Conservation (phyloP, 192 early-diverging fungal genomes). For the Spizellomyces sp. region DNA sequence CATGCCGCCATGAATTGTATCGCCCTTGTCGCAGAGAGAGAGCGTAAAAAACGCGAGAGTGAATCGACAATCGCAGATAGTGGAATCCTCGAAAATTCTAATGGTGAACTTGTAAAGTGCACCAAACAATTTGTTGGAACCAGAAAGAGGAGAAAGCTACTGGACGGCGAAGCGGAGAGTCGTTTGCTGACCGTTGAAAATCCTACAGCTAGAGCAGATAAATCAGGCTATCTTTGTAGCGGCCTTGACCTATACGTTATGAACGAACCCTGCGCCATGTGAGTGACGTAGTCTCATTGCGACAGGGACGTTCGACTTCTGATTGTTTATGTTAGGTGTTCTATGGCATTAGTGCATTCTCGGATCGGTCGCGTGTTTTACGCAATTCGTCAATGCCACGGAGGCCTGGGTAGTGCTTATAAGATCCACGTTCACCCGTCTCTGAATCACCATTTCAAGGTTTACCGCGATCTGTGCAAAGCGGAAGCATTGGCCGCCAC, state of each 20-base stretch:
- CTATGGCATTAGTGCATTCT: constrained; percentile 95
- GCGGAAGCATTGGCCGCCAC: not conserved
- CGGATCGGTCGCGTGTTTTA: constrained; percentile 88
- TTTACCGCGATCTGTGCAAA: constrained; percentile 30
- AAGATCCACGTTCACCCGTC: constrained; percentile 71
- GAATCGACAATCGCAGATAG: constrained; percentile 4
- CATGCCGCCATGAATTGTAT: constrained; percentile 86
- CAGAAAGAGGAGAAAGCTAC: not conserved
- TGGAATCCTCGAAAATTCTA: not conserved
- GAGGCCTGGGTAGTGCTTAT: constrained; percentile 55
- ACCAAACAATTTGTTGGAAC: constrained; percentile 8
- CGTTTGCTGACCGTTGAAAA: constrained; percentile 10
- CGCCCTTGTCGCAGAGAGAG: constrained; percentile 59
- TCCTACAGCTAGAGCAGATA: constrained; percentile 8
- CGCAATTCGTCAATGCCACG: constrained; percentile 24
- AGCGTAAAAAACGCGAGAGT: constrained; percentile 38
- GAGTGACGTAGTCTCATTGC: constrained; percentile 18
- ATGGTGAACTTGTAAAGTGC: not conserved
- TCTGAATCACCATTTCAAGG: constrained; percentile 76
- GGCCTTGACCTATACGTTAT: constrained; percentile 80
- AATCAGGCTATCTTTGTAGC: constrained; percentile 73
- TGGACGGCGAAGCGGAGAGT: constrained; percentile 4
- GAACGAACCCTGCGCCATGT: constrained; percentile 90
- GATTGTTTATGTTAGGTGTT: constrained; percentile 59
- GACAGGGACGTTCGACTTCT: constrained; percentile 7